phyloP scores from a whole-genome alignment of 2,329 filamentous ascomycete species.

The Cordyceps militaris region DNA sequence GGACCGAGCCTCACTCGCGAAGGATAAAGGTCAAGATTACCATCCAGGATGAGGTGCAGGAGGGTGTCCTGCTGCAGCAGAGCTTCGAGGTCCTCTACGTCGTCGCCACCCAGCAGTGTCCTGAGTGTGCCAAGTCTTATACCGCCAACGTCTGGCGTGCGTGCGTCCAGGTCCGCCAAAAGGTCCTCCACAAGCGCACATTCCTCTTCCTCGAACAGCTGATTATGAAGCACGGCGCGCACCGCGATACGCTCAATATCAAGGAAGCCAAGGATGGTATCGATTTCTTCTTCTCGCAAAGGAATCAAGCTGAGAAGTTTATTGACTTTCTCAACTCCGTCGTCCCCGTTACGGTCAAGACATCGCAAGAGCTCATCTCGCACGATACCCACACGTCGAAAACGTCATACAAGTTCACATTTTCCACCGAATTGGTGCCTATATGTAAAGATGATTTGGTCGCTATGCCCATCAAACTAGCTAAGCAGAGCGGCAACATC shows the following conservation, averaged over 20 bases:
- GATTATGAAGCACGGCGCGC: slow-evolving; percentile 88
- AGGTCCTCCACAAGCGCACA: slow-evolving; percentile 87
- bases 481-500: slow-evolving; percentile 83
- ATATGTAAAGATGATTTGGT: slow-evolving; percentile 97
- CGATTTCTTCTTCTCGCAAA: slow-evolving; percentile 86
- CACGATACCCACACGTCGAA: slow-evolving; percentile 85
- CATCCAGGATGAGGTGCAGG: slow-evolving; percentile 64
- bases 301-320: slow-evolving; percentile 89
- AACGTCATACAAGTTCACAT: slow-evolving; percentile 93
- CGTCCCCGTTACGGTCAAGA: slow-evolving; percentile 69
- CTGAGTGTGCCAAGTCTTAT: slow-evolving; percentile 91
- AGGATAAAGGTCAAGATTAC: slow-evolving; percentile 93
- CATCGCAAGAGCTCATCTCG: slow-evolving; percentile 78
- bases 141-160: slow-evolving; percentile 95
- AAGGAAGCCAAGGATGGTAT: slow-evolving; percentile 94
- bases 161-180: slow-evolving; percentile 89
- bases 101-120: slow-evolving; percentile 86
- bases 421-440: slow-evolving; percentile 80
- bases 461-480: slow-evolving; percentile 83
- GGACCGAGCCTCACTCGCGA: slow-evolving; percentile 95
- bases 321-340: slow-evolving; percentile 84
- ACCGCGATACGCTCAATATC: slow-evolving; percentile 93
- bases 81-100: slow-evolving; percentile 92
- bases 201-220: slow-evolving; percentile 76
- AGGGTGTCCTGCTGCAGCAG: slow-evolving; percentile 72